Evolutionary conservation across 768 basidiomycete species (phyloP), one percentile per base, ranked within the genome.

Genomic region (Sistotremastrum niveocremeum): DNA sequence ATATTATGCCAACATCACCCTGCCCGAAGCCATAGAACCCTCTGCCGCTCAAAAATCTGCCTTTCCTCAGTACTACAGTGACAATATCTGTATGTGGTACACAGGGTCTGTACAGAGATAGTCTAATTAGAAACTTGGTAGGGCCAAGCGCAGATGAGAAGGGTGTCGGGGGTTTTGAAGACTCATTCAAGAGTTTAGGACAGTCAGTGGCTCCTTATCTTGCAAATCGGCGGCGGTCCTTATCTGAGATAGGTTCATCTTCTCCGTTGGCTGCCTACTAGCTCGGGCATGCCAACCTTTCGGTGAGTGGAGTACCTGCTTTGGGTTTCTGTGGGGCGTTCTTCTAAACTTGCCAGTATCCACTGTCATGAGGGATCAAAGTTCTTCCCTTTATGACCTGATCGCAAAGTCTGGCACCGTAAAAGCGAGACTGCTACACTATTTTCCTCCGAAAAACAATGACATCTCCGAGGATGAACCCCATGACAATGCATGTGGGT

Each of bases 371-470:
- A 68, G 69, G 2, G 82, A 87, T 59, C 63, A 74, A 2, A 77
- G 77, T 0, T 54, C 84, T 40, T 82, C 85, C 6, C 65, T 98
- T 28, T 71, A 78, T 5, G 61, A 74, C 10, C 64, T 99, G 42
- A 84, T 98, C 56, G 62, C 69, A 11, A 70, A 72, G 3, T 87
- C 87, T 6, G 80, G 84, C 55, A 88, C 85, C 4, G 84, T 78
- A 36, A 98, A 98, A 61, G 94, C 88, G 3, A 76, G 95, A 33
- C 73, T 99, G 8, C 68, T 99, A n/a, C 94, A 99, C 58, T 99
- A 99, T 62, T 99, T 91, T 56, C 85, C 94, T 10, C 78, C 80
- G 7, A 70, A 64, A 40, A 54, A 51, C 12, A 51, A 59, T 12
- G 51, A 55, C 4, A 62, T 66, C 0, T 49, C 57, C 4, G 73